Evolutionary conservation across 208 protist species (phyloP).

Genomic region (Phytomonas serpens): DNA sequence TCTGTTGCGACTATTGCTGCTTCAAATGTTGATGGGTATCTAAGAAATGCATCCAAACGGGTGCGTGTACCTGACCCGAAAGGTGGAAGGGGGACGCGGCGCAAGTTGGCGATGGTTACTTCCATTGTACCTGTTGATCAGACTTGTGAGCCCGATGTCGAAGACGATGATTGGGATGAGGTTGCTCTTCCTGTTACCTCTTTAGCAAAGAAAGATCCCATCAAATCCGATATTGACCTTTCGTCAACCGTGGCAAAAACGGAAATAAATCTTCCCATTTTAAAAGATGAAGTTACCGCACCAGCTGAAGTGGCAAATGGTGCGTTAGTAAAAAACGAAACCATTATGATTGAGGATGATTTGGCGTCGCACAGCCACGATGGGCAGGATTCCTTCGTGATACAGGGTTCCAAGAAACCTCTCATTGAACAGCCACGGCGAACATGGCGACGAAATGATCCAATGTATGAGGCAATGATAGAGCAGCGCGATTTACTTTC

Average conservation of each 20-base stretch:
- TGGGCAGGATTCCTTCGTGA: conserved; percentile 10
- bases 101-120: conserved; percentile 78
- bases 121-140: conserved; percentile 17
- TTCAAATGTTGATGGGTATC: conserved; percentile 74
- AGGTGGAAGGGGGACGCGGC: conserved; percentile 72
- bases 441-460: conserved; percentile 41
- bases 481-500: conserved; percentile 68
- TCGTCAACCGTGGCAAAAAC: neutral
- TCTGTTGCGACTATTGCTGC: conserved; percentile 54
- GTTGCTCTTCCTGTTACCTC: conserved; percentile 38
- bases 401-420: conserved; percentile 41
- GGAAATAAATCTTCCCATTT: neutral
- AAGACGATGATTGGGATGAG: conserved; percentile 79
- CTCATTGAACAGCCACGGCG: conserved; percentile 33
- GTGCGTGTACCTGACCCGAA: conserved; percentile 60
- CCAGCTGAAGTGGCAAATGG: neutral
- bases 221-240: conserved; percentile 1
- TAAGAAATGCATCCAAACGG: conserved; percentile 68
- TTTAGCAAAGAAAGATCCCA: neutral
- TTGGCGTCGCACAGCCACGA: neutral
- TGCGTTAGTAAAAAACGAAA: conserved; percentile 1
- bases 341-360: conserved; percentile 5
- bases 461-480: conserved; percentile 56
- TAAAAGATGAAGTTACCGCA: neutral
- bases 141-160: conserved; percentile 12